A percentile compares a stretch with the other conserved stretches of the same genome.
Conservation (phyloP, 75 land plant genomes). For the Pinus albicaulis region DNA sequence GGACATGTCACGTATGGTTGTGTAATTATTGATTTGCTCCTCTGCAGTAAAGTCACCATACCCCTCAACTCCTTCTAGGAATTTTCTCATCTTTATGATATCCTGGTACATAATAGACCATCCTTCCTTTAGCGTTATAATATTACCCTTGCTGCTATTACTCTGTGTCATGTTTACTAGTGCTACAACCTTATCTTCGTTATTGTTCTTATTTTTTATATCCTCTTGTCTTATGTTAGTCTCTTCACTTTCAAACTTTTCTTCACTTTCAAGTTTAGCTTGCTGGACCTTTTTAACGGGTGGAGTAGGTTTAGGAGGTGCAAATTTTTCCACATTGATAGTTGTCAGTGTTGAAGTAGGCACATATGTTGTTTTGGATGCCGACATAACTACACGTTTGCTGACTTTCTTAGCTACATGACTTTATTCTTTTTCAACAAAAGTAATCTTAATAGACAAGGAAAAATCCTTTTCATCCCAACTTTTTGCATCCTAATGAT, state of each 20-base stretch:
- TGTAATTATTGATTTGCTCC: no score
- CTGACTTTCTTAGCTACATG: conserved; percentile 19
- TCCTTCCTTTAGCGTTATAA: no score
- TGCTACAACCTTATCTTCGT: no score
- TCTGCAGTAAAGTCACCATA: no score
- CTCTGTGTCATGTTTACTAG: no score
- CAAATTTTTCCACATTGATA: conserved; percentile 8
- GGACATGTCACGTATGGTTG: no score
- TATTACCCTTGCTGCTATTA: no score
- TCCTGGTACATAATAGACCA: no score
- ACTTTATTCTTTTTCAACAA: conserved; percentile 77
- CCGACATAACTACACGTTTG: conserved; percentile 15
- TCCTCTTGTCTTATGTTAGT: conserved; percentile 24
- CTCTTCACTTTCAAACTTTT: conserved; percentile 36
- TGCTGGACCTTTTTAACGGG: background rate
- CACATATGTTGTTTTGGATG: conserved; percentile 13
- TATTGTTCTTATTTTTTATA: conserved; percentile 3
- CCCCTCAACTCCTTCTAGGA: no score
- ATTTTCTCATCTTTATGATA: no score
- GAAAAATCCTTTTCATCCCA: conserved; percentile 80
- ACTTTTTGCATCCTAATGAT: conserved; percentile 97
- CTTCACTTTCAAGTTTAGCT: conserved; percentile 22
- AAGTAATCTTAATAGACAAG: conserved; percentile 65
- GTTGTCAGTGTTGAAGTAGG: conserved; percentile 14
- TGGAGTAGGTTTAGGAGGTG: background rate